Conservation (phyloP, 2,329 filamentous ascomycete species). For the Phyllosticta citribraziliensis region DNA sequence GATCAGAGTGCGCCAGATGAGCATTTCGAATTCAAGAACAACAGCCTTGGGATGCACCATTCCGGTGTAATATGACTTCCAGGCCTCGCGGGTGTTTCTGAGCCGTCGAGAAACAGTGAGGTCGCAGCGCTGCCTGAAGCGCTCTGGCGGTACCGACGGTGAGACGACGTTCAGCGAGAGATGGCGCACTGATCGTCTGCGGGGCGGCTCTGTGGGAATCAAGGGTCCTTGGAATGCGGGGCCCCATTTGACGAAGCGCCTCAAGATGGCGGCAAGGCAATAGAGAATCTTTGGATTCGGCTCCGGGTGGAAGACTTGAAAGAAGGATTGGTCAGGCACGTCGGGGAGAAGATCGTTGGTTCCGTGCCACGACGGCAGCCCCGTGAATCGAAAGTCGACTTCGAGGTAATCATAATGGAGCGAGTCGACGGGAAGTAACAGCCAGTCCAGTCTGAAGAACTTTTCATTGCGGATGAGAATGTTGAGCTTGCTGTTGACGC, state of each 20-base stretch:
- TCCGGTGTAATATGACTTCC: background rate
- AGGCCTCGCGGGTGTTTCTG: background rate
- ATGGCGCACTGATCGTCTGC: background rate
- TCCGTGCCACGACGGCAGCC: background rate
- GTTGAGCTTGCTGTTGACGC: background rate
- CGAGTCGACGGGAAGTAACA: slow-evolving; percentile 3
- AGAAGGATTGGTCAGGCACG: slow-evolving; percentile 5
- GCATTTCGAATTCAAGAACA: background rate
- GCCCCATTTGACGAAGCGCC: slow-evolving; percentile 4
- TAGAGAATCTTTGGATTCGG: slow-evolving; percentile 3
- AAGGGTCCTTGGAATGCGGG: background rate
- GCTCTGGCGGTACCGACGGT: background rate
- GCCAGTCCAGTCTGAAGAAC: slow-evolving; percentile 4
- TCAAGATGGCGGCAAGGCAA: background rate
- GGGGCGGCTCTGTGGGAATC: slow-evolving; percentile 1
- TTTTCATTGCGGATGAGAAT: background rate
- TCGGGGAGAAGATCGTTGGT: background rate
- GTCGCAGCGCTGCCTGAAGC: background rate
- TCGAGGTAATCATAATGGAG: slow-evolving; percentile 1
- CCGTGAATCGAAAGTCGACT: background rate
- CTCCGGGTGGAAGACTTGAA: slow-evolving; percentile 3
- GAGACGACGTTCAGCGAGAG: background rate
- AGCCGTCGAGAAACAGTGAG: background rate
- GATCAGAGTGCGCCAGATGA: background rate
- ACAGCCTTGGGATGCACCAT: background rate